Conservation (phyloP, 2,329 filamentous ascomycete genomes). For the Metarhizium rileyi region DNA sequence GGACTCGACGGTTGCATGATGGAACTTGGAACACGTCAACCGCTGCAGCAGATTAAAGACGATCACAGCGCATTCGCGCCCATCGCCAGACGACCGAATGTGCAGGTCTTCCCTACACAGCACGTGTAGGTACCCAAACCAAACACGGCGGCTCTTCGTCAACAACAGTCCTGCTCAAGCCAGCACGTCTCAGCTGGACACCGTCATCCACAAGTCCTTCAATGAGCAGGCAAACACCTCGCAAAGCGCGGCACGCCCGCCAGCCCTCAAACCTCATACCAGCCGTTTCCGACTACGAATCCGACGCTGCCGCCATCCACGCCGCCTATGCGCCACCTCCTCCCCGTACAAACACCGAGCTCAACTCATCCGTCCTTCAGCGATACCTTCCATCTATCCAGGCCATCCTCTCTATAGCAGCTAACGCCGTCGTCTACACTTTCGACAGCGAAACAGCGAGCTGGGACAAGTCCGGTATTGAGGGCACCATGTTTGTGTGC, state of each 20-base stretch:
- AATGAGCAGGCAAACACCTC: conserved; percentile 37
- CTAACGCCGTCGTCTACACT: conserved; percentile 78
- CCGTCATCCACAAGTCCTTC: no score
- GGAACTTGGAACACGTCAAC: no score
- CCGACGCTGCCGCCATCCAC: conserved; percentile 42
- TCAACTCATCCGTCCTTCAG: conserved; percentile 77
- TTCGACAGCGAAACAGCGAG: conserved; percentile 54
- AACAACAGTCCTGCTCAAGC: no score
- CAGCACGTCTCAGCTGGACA: no score
- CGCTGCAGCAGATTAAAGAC: no score
- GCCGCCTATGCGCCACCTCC: conserved; percentile 33
- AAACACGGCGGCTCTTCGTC: no score
- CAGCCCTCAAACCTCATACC: conserved; percentile 31
- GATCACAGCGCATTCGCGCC: no score
- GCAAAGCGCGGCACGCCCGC: conserved; percentile 29
- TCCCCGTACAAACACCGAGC: conserved; percentile 67
- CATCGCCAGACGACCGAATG: no score
- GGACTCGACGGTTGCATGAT: no score
- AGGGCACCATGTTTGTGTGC: conserved; percentile 86
- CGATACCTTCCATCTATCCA: conserved; percentile 69
- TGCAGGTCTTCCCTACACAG: no score
- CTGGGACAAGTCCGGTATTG: conserved; percentile 81
- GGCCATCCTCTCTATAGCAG: conserved; percentile 68
- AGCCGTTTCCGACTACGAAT: conserved; percentile 53
- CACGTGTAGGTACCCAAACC: no score